Percentiles rank a stretch among this genome's conserved stretches.
phyloP scores from a whole-genome alignment of 2,329 filamentous ascomycete species.

The Setomelanomma holmii region DNA sequence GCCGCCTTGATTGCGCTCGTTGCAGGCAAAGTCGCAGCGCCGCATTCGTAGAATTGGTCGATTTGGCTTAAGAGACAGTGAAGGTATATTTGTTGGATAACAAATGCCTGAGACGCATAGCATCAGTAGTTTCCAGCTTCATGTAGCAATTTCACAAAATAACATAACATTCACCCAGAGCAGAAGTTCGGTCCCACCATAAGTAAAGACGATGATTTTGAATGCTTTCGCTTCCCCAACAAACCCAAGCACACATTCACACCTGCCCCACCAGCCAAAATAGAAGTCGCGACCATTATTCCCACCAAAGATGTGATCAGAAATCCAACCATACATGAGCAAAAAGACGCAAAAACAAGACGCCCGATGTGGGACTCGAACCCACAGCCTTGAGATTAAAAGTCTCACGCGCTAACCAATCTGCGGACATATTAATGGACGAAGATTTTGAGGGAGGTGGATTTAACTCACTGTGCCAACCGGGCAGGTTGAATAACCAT shows the following conservation, averaged over 20 bases:
- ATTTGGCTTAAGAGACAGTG: background rate
- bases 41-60: slow-evolving; percentile 1
- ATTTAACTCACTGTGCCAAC: slow-evolving; percentile 8
- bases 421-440: background rate
- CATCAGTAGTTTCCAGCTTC: too few relatives aligned
- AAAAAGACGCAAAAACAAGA: slow-evolving; percentile 5
- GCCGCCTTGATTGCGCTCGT: slow-evolving; percentile 94
- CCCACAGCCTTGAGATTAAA: slow-evolving; percentile 30
- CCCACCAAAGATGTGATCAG: too few relatives aligned
- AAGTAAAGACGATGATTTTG: too few relatives aligned
- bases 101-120: background rate
- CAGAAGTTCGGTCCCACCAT: too few relatives aligned
- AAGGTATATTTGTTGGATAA: background rate
- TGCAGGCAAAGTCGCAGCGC: slow-evolving; percentile 63
- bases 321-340: background rate
- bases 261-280: too few relatives aligned
- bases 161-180: too few relatives aligned
- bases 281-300: too few relatives aligned
- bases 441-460: background rate
- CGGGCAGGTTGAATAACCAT: slow-evolving; percentile 1
- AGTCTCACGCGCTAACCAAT: slow-evolving; percentile 26
- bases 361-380: slow-evolving; percentile 30
- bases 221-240: too few relatives aligned
- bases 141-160: too few relatives aligned
- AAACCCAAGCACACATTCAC: too few relatives aligned